Evolutionary conservation across 208 protist genomes (phyloP).

Genomic region (Tetramitus jugosus): DNA sequence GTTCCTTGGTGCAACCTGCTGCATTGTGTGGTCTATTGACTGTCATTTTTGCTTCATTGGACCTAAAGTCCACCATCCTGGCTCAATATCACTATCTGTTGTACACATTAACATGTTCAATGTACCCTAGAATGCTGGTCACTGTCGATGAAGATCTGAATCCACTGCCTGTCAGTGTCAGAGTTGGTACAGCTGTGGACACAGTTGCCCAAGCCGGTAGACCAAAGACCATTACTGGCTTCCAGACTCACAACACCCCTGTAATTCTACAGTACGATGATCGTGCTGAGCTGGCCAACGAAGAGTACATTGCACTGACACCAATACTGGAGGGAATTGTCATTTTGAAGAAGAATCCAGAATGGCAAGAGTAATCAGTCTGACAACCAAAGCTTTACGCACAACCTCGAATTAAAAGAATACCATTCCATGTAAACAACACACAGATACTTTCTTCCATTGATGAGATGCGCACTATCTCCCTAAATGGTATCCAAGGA

Average conservation of each 20-base stretch:
- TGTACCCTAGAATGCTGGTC: constrained; percentile 91
- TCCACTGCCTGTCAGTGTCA: constrained; percentile 61
- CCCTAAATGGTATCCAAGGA: no score
- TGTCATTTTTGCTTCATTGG: constrained; percentile 76
- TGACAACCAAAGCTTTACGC: no score
- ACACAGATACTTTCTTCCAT: no score
- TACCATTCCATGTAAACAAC: no score
- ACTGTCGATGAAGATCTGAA: constrained; percentile 89
- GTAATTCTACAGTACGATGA: constrained; percentile 89
- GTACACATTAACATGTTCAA: constrained; percentile 76
- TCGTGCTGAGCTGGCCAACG: constrained; percentile 91
- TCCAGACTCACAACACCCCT: constrained; percentile 97
- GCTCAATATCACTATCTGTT: constrained; percentile 93
- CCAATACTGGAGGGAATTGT: not conserved
- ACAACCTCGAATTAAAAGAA: no score
- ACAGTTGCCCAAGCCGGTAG: constrained; percentile 92
- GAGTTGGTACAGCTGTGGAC: constrained; percentile 80
- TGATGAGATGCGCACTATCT: no score
- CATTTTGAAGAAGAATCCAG: constrained; percentile 21
- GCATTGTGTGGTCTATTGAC: constrained; percentile 80
- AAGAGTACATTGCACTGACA: constrained; percentile 59
- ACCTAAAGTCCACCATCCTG: constrained; percentile 76
- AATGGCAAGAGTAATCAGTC: not conserved
- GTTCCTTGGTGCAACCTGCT: constrained; percentile 60
- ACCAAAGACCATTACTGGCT: constrained; percentile 97